These are phyloP conservation scores for Talaromyces rugulosus DNA, from an alignment of 2,329 filamentous ascomycete species.

Conservation along the genomic window DNA sequence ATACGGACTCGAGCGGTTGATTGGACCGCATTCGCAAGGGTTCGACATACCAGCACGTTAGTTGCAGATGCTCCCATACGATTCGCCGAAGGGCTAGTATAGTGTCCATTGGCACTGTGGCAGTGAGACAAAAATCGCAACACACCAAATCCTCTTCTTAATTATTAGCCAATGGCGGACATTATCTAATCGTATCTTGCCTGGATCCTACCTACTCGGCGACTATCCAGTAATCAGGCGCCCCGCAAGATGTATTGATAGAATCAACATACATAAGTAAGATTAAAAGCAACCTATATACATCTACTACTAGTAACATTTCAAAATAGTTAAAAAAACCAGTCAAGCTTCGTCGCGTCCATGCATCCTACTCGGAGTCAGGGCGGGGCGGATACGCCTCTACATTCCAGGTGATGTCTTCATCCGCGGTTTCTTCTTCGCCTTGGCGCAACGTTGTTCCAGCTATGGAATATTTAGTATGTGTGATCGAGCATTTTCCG, in stretches of 20 bases:
- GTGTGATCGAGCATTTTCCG: no score
- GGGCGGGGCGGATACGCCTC: background rate
- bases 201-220: background rate
- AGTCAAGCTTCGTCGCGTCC: background rate
- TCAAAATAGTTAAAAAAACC: background rate
- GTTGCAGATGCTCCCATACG: background rate
- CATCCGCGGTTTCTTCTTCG: slow-evolving; percentile 1
- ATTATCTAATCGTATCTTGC: background rate
- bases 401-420: slow-evolving; percentile 6
- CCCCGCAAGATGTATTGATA: background rate
- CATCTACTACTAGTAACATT: background rate
- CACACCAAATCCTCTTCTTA: background rate
- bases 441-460: background rate
- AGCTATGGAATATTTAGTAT: background rate
- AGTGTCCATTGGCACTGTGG: background rate
- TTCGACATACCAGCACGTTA: background rate
- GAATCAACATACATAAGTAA: background rate
- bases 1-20: background rate
- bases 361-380: background rate
- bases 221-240: background rate
- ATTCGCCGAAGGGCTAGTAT: background rate
- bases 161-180: background rate
- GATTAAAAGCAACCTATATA: background rate
- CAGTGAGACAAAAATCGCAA: background rate
- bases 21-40: background rate